Percentiles rank a stretch among this genome's conserved stretches.
These are phyloP conservation scores for Blastomyces parvus DNA, from an alignment of 2,329 filamentous ascomycete species.

Conservation along the genomic window DNA sequence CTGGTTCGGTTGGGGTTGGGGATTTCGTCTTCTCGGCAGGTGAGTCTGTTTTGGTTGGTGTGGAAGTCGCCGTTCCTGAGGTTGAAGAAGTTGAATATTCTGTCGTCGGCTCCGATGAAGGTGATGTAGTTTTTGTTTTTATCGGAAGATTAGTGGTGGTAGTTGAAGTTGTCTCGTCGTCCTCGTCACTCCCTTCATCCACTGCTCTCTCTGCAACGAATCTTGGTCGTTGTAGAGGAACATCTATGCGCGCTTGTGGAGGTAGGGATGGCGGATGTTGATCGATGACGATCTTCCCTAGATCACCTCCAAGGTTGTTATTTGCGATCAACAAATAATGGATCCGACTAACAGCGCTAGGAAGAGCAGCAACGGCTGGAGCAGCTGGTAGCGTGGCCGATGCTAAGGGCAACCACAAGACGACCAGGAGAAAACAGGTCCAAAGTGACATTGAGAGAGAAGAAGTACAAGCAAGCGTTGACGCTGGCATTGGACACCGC, in stretches of 20 bases:
- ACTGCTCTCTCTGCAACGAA: neutral
- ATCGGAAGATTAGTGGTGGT: neutral
- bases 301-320: constrained; percentile 8
- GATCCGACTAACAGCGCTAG: neutral
- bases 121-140: neutral
- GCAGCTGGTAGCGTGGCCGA: neutral
- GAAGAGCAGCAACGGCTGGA: neutral
- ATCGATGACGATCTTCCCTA: constrained; percentile 19
- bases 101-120: neutral
- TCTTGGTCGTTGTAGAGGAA: neutral
- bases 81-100: neutral
- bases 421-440: constrained; percentile 2
- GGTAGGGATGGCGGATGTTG: neutral
- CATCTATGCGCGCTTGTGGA: neutral
- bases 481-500: constrained; percentile 8
- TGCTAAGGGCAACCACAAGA: constrained; percentile 4
- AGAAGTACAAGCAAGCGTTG: neutral
- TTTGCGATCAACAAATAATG: constrained; percentile 1
- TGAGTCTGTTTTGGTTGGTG: constrained; percentile 8
- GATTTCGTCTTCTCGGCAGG: constrained; percentile 7
- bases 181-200: neutral
- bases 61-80: constrained; percentile 15
- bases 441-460: constrained; percentile 10
- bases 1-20: constrained; percentile 15
- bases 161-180: neutral